Conservation (phyloP, 2,329 filamentous ascomycete species). For the Fusarium poae region DNA sequence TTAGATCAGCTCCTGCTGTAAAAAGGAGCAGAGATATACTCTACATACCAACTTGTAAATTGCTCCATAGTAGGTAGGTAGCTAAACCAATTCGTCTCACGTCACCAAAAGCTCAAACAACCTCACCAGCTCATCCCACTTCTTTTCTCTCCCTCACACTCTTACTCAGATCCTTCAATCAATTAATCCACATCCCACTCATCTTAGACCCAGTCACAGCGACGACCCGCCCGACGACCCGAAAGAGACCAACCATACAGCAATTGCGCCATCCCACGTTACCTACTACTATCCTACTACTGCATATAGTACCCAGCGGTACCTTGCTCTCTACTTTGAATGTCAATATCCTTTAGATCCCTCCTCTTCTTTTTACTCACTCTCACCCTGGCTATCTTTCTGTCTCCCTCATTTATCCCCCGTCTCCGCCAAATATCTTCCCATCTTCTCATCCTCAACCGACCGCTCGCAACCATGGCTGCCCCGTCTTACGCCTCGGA, state of each 20-base stretch:
- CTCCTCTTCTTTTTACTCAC: slow-evolving; percentile 42
- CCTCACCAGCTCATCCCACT: slow-evolving; percentile 30
- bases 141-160: slow-evolving; percentile 19
- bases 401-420: slow-evolving; percentile 45
- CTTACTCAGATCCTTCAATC: slow-evolving; percentile 12
- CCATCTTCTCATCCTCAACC: slow-evolving; percentile 44
- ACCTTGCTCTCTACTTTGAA: slow-evolving; percentile 19
- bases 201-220: slow-evolving; percentile 27
- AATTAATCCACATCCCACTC: slow-evolving; percentile 33
- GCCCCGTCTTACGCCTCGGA: slow-evolving; percentile 75
- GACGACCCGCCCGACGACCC: slow-evolving; percentile 47
- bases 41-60: background rate
- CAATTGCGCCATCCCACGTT: slow-evolving; percentile 42
- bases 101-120: slow-evolving; percentile 13
- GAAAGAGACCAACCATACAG: slow-evolving; percentile 35
- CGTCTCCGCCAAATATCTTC: slow-evolving; percentile 49
- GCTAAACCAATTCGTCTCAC: slow-evolving; percentile 6
- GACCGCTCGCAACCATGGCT: slow-evolving; percentile 52
- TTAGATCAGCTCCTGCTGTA: background rate
- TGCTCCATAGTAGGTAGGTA: too few species aligned
- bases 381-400: slow-evolving; percentile 49
- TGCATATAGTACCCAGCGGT: background rate
- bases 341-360: slow-evolving; percentile 17
- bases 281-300: slow-evolving; percentile 17
- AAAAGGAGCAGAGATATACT: background rate